Evolutionary conservation across 192 early-diverging fungal species (phyloP), one percentile per base, ranked within the genome.

Genomic region (Phlyctochytrium bullatum): DNA sequence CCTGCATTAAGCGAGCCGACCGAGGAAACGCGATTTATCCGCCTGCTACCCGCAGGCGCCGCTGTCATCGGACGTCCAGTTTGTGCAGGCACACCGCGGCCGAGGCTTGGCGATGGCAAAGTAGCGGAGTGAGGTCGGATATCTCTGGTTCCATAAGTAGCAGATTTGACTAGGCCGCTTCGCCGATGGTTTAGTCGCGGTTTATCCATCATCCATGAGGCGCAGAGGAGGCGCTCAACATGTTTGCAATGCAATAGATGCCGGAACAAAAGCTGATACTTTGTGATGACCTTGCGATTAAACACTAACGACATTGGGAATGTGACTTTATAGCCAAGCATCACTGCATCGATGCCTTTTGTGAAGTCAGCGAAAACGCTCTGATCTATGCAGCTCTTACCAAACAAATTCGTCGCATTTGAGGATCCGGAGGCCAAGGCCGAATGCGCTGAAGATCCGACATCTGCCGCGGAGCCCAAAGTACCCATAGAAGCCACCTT

Each of bases 251-350:
- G 85, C 33, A 99, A 75, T 1, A 98, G 75, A 70, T 96, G 90
- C 23, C 97, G 86, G 74, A 94, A 95, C 30, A 97, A 65, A 2
- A 94, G 75, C 69, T 93, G 93, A 73, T 99, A 99, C 76, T 95
- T 96, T 36, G 86, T 88, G 59, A 98, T 73, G 0, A 92, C 83
- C 29, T 87, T 88, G 53, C 85, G 85, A 36, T 90, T 92, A 51
- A 99, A 86, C 14, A 99, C 89, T 2, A 99, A 78, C 10, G 95
- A 92, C 0, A 91, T 71, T 12, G 97, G 97, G 66, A 99, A 99
- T 4, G 83, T 83, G 16, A 92, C 88, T n/a, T 83, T 86, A 73
- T 94, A 89, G 56, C 88, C 81, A 12, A 99, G 71, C 2, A 85
- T 87, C n/a, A 97, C 80, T 2, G 89, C 88, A 66, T 93, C 86